Conservation (phyloP, 2,329 filamentous ascomycete species). For the Colletotrichum euphorbiae region DNA sequence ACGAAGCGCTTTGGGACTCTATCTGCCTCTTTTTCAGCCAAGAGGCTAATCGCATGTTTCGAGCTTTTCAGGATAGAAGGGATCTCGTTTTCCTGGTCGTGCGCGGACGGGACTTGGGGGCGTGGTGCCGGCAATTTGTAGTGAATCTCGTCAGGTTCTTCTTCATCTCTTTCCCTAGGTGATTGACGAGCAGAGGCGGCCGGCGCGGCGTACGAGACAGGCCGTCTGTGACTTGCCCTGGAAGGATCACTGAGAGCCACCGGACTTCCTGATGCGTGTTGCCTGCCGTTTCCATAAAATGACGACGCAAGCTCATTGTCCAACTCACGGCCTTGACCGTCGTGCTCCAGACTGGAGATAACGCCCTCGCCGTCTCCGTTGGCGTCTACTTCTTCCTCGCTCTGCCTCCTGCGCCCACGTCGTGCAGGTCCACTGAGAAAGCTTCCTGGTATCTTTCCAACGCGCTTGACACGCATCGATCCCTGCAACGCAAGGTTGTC, state of each 20-base stretch:
- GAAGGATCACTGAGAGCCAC: slow-evolving; percentile 60
- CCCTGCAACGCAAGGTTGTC: slow-evolving; percentile 76
- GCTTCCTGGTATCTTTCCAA: slow-evolving; percentile 79
- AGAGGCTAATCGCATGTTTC: slow-evolving; percentile 65
- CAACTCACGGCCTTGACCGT: slow-evolving; percentile 52
- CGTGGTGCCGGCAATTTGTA: slow-evolving; percentile 69
- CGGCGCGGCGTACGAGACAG: slow-evolving; percentile 52
- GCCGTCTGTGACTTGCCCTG: slow-evolving; percentile 56
- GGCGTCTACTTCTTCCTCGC: slow-evolving; percentile 71
- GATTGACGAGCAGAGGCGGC: slow-evolving; percentile 49
- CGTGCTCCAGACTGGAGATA: slow-evolving; percentile 55
- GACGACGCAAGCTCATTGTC: slow-evolving; percentile 56
- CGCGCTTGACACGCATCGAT: slow-evolving; percentile 81
- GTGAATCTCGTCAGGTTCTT: slow-evolving; percentile 55
- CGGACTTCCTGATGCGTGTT: slow-evolving; percentile 70
- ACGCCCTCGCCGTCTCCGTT: slow-evolving; percentile 56
- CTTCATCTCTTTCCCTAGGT: slow-evolving; percentile 51
- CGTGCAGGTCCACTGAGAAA: slow-evolving; percentile 85
- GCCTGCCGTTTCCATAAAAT: slow-evolving; percentile 58
- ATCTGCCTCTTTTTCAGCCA: slow-evolving; percentile 66
- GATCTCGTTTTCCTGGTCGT: slow-evolving; percentile 88
- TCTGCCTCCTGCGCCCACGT: slow-evolving; percentile 75
- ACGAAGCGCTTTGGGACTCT: slow-evolving; percentile 65
- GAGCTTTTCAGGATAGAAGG: slow-evolving; percentile 75
- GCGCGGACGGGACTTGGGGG: slow-evolving; percentile 68